These are phyloP conservation scores for Tanacetum coccineum DNA, from an alignment of 129 eudicot genomes.

Conservation along the genomic window DNA sequence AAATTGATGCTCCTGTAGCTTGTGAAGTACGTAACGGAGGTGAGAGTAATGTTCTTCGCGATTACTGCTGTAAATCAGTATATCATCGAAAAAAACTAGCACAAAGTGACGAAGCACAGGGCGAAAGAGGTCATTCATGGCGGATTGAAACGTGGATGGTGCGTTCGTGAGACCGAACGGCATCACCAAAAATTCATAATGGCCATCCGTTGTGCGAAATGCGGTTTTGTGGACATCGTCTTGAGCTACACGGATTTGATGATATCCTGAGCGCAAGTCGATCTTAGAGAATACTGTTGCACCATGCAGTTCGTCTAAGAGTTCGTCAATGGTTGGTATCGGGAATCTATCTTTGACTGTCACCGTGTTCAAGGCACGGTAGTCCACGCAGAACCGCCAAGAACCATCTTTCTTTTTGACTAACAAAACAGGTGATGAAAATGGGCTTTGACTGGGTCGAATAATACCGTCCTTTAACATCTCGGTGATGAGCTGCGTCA, in stretches of 20 bases:
- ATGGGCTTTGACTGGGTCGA: background rate
- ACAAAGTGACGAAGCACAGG: background rate
- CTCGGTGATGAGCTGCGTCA: background rate
- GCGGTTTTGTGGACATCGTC: no score
- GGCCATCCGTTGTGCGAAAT: no score
- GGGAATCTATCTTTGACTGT: background rate
- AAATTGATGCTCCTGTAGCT: no score
- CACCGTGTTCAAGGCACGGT: background rate
- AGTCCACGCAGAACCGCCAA: background rate
- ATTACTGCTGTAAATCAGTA: no score
- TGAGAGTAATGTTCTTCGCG: no score
- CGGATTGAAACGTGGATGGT: background rate
- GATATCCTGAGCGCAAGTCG: no score
- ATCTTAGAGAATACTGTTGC: background rate
- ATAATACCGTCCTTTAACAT: background rate
- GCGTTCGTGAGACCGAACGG: no score
- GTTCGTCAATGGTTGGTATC: background rate
- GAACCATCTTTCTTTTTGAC: background rate
- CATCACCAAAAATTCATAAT: no score
- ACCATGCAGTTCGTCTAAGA: background rate
- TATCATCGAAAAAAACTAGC: no score
- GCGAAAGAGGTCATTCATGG: slow-evolving; percentile 14
- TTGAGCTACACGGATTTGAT: no score
- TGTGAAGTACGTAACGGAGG: no score
- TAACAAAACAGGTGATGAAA: background rate